A percentile compares a stretch with the other conserved stretches of the same genome.
These are phyloP conservation scores for Cercospora nicotianae DNA, from an alignment of 2,329 filamentous ascomycete genomes.

Conservation along the genomic window DNA sequence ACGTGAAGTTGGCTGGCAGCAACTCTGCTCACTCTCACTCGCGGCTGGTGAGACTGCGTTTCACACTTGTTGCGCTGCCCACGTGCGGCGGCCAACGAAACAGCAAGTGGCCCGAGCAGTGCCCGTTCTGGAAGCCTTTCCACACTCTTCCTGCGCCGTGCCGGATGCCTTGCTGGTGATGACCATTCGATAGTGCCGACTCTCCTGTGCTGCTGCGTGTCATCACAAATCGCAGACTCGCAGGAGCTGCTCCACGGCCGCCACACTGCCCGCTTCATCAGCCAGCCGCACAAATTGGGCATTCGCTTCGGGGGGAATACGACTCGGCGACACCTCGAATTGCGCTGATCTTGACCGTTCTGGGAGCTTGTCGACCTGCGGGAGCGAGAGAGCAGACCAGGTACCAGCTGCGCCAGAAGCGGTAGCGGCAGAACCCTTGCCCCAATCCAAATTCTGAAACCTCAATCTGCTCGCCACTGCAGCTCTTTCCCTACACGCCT, in stretches of 20 bases:
- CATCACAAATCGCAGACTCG: not conserved
- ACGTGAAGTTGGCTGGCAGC: not conserved
- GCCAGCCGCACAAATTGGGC: not conserved
- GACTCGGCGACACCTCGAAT: not conserved
- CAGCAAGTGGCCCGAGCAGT: not conserved
- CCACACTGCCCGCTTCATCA: not conserved
- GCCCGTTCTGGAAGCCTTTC: not conserved
- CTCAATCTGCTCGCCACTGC: not conserved
- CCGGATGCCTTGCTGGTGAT: not conserved
- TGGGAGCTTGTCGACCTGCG: not conserved
- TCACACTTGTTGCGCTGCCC: not conserved
- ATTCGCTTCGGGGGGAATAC: not conserved
- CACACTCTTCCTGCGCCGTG: no score
- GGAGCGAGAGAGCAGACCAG: not conserved
- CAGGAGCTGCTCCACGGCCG: not conserved
- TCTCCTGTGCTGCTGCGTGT: not conserved
- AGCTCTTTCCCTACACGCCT: not conserved
- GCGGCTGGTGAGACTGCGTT: constrained; percentile 1
- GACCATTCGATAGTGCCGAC: not conserved
- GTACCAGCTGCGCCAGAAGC: not conserved
- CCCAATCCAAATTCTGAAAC: not conserved
- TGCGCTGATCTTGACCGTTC: not conserved
- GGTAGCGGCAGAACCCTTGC: not conserved
- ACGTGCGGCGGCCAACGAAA: constrained; percentile 1
- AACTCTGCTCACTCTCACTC: not conserved